Evolutionary conservation across 2,329 filamentous ascomycete genomes (phyloP).

Genomic region (Cladobotryum mycophilum): DNA sequence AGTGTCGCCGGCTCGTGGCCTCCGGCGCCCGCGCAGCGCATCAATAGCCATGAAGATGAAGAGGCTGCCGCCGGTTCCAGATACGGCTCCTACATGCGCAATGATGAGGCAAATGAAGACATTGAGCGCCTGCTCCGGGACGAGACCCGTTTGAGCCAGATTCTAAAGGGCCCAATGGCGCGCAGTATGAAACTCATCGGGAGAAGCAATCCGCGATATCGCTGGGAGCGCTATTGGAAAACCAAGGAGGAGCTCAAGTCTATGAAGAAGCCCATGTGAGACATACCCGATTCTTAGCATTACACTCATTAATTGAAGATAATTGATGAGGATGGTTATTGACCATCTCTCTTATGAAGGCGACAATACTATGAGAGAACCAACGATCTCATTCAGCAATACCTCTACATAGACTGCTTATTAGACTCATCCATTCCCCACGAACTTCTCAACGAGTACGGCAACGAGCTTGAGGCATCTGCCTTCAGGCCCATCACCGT

Average conservation of each 20-base stretch:
- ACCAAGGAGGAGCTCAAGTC: slow-evolving; percentile 64
- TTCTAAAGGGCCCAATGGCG: slow-evolving; percentile 65
- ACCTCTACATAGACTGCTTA: slow-evolving; percentile 85
- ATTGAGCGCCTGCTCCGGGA: slow-evolving; percentile 42
- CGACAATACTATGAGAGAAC: slow-evolving; percentile 83
- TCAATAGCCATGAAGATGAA: slow-evolving; percentile 24
- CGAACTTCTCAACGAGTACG: slow-evolving; percentile 85
- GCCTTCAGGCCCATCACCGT: slow-evolving; percentile 52
- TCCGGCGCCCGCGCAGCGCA: slow-evolving; percentile 10
- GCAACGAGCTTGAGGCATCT: slow-evolving; percentile 49
- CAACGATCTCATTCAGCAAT: slow-evolving; percentile 84
- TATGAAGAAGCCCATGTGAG: slow-evolving; percentile 65
- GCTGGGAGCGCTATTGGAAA: slow-evolving; percentile 84
- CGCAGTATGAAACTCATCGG: slow-evolving; percentile 83
- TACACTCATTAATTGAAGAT: too few species aligned
- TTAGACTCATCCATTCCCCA: slow-evolving; percentile 91
- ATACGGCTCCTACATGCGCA: slow-evolving; percentile 14
- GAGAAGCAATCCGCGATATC: slow-evolving; percentile 77
- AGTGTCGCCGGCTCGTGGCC: slow-evolving; percentile 24
- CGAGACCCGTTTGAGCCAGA: slow-evolving; percentile 52
- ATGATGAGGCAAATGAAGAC: slow-evolving; percentile 35
- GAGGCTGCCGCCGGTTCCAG: slow-evolving; percentile 18
- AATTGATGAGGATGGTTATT: neutral
- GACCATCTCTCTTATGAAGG: slow-evolving; percentile 28
- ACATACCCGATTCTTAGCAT: neutral